These are phyloP conservation scores for Paramecium biaurelia DNA, from an alignment of 73 alveolate species.

Conservation along the genomic window DNA sequence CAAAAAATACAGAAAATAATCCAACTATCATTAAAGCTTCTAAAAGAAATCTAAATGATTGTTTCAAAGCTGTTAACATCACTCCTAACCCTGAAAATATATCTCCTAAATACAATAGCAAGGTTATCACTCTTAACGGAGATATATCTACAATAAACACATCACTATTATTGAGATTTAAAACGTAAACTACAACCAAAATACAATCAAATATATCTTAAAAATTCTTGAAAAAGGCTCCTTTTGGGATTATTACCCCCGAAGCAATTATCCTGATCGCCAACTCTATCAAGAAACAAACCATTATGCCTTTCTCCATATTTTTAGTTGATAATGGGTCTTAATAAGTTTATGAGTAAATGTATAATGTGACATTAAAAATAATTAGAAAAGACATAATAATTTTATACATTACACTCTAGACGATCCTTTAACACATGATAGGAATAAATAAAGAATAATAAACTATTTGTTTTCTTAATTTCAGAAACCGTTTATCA, in stretches of 20 bases:
- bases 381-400: neutral
- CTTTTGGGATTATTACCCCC: neutral
- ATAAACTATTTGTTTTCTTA: neutral
- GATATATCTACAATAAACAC: neutral
- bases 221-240: neutral
- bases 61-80: slow-evolving; percentile 3
- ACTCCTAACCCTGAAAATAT: neutral
- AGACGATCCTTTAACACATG: neutral
- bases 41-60: neutral
- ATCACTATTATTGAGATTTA: neutral
- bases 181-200: neutral
- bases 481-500: neutral
- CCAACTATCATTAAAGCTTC: neutral
- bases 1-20: neutral
- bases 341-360: neutral
- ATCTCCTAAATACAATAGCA: neutral
- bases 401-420: neutral
- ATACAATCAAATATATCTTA: neutral
- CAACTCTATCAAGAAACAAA: neutral
- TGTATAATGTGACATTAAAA: neutral
- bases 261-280: neutral
- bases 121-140: neutral
- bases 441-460: neutral
- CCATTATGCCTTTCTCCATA: neutral
- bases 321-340: neutral